Evolutionary conservation across 2,329 filamentous ascomycete genomes (phyloP).

Genomic region (Monosporascus sp.): DNA sequence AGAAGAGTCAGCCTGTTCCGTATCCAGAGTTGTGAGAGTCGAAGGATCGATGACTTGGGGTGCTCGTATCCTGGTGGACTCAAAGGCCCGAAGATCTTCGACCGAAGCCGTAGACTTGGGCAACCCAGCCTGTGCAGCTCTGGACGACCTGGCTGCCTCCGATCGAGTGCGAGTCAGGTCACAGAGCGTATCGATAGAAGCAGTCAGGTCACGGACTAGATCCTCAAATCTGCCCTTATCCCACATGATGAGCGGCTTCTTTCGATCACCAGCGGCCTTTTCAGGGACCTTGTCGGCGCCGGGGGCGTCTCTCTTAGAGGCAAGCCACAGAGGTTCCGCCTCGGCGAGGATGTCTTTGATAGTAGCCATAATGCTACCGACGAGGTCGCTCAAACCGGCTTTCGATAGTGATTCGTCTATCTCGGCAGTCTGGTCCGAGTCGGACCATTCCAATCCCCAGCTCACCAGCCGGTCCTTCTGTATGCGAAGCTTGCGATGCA

Average conservation of each 20-base stretch:
- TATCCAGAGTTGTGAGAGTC: conserved; percentile 43
- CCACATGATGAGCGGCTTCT: conserved; percentile 54
- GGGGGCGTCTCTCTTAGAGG: conserved; percentile 41
- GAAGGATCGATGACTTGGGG: conserved; percentile 54
- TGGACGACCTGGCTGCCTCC: conserved; percentile 32
- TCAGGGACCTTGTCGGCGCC: conserved; percentile 33
- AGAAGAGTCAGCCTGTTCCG: background rate
- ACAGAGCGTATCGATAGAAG: conserved; percentile 74
- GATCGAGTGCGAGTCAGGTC: conserved; percentile 65
- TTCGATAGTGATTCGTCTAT: conserved; percentile 68
- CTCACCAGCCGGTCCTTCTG: conserved; percentile 74
- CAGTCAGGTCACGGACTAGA: conserved; percentile 66
- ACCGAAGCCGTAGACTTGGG: conserved; percentile 31
- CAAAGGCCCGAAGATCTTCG: conserved; percentile 47
- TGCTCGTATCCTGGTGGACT: conserved; percentile 55
- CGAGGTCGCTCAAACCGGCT: conserved; percentile 69
- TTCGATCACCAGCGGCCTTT: conserved; percentile 39
- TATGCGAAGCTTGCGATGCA: conserved; percentile 72
- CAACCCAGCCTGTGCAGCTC: conserved; percentile 25
- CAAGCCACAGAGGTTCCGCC: conserved; percentile 65
- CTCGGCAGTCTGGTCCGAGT: conserved; percentile 61
- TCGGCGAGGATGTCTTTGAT: conserved; percentile 77
- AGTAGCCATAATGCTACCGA: conserved; percentile 72
- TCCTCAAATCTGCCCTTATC: conserved; percentile 72
- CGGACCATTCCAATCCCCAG: conserved; percentile 79